Evolutionary conservation across 768 basidiomycete genomes (phyloP).

Genomic region (Mycena rosella): DNA sequence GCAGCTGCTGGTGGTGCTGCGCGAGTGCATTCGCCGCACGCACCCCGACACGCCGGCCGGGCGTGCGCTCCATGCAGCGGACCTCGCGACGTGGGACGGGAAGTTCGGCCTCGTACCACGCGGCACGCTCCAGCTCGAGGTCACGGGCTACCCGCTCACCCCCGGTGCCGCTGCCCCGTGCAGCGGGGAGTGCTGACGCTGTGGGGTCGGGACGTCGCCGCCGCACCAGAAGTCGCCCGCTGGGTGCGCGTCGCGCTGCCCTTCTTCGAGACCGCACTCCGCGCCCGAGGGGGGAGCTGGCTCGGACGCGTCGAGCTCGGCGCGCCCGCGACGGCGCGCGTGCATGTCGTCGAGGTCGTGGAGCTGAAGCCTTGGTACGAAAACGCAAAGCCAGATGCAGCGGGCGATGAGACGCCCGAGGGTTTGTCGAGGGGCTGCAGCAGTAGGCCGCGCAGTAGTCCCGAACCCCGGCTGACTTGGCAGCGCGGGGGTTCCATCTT

Average conservation of each 20-base stretch:
- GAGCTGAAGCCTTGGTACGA: no score
- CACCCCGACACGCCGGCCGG: no score
- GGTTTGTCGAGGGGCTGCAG: not conserved
- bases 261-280: not conserved
- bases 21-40: no score
- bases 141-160: not conserved
- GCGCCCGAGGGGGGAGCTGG: not conserved
- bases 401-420: not conserved
- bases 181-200: not conserved
- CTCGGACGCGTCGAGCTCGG: not conserved
- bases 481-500: not conserved
- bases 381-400: no score
- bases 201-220: no score
- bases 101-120: no score
- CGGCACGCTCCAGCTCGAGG: no score
- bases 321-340: not conserved
- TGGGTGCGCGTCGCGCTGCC: not conserved
- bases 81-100: no score
- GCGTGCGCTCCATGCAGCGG: no score
- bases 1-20: no score
- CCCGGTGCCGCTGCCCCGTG: not conserved
- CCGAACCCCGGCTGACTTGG: conserved; percentile 8
- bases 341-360: not conserved
- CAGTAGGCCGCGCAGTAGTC: conserved; percentile 1
- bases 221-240: not conserved